phyloP scores from a whole-genome alignment of 495 filamentous ascomycete species.

The Neurospora pannonica region DNA sequence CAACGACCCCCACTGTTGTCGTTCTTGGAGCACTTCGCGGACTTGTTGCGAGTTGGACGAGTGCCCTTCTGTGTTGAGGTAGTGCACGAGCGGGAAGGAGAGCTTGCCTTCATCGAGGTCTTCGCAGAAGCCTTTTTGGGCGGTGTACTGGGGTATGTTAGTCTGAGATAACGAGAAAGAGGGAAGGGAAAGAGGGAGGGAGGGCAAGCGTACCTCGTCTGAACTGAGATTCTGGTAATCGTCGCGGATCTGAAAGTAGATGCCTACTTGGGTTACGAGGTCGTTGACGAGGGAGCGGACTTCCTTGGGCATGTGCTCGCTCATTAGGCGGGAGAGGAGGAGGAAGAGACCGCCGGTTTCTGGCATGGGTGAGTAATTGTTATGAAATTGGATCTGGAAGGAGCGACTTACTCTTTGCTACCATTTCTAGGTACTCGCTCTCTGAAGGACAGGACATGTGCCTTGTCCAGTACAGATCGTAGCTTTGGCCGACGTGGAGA shows the following conservation, averaged over 20 bases:
- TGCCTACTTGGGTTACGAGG: slow-evolving; percentile 67
- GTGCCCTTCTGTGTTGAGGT: neutral
- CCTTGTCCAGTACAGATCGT: slow-evolving; percentile 85
- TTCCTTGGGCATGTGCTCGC: slow-evolving; percentile 54
- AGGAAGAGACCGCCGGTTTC: slow-evolving; percentile 80
- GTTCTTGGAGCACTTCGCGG: neutral
- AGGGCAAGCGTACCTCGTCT: slow-evolving; percentile 1
- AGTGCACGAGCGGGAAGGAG: slow-evolving; percentile 40
- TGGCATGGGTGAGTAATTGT: neutral
- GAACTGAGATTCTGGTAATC: slow-evolving; percentile 69
- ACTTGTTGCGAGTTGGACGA: neutral
- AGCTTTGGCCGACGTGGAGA: slow-evolving; percentile 76
- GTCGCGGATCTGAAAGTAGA: slow-evolving; percentile 81
- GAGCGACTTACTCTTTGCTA: slow-evolving; percentile 50
- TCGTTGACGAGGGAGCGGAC: slow-evolving; percentile 37
- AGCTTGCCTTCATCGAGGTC: slow-evolving; percentile 52
- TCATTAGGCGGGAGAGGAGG: slow-evolving; percentile 74
- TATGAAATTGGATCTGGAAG: neutral
- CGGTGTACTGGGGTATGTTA: slow-evolving; percentile 24
- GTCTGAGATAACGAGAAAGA: too few species aligned
- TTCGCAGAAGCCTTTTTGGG: slow-evolving; percentile 46
- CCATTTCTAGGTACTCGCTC: slow-evolving; percentile 88
- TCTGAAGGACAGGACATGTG: slow-evolving; percentile 71
- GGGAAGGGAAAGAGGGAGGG: too few species aligned
- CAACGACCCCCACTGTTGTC: neutral